Evolutionary conservation across 2,329 filamentous ascomycete genomes (phyloP).

Genomic region (Trichoderma sp.): DNA sequence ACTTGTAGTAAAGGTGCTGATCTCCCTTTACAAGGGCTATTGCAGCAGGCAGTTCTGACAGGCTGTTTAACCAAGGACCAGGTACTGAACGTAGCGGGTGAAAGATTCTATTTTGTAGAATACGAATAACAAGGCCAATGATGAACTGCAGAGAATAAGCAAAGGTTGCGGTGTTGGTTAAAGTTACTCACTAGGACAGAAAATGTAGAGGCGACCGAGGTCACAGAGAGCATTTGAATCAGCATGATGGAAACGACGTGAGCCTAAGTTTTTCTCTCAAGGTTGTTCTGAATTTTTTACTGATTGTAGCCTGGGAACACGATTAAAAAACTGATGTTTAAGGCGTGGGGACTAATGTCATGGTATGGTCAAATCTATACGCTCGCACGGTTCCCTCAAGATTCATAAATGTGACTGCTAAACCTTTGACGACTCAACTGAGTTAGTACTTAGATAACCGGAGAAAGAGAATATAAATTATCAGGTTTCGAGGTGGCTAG

Average conservation of each 20-base stretch:
- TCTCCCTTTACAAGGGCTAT: background rate
- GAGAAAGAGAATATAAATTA: background rate
- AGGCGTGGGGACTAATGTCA: background rate
- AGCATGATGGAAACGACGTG: background rate
- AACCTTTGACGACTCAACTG: background rate
- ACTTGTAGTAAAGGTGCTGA: background rate
- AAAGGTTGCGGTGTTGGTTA: background rate
- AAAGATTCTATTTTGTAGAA: background rate
- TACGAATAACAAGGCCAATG: background rate
- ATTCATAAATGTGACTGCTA: background rate
- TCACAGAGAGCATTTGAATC: background rate
- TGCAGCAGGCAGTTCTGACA: background rate
- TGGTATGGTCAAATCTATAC: background rate
- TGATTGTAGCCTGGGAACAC: background rate
- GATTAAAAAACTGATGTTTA: background rate
- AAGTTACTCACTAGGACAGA: background rate
- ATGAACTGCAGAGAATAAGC: background rate
- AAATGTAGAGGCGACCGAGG: background rate
- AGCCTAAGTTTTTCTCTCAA: background rate
- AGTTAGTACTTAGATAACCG: background rate
- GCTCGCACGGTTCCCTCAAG: background rate
- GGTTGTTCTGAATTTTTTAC: background rate
- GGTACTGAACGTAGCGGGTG: background rate
- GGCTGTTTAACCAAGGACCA: background rate
- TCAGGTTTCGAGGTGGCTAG: background rate